Percentiles rank a stretch among this genome's conserved stretches.
phyloP scores from a whole-genome alignment of 164 flowering plant genomes.

The Brasenia schreberi region DNA sequence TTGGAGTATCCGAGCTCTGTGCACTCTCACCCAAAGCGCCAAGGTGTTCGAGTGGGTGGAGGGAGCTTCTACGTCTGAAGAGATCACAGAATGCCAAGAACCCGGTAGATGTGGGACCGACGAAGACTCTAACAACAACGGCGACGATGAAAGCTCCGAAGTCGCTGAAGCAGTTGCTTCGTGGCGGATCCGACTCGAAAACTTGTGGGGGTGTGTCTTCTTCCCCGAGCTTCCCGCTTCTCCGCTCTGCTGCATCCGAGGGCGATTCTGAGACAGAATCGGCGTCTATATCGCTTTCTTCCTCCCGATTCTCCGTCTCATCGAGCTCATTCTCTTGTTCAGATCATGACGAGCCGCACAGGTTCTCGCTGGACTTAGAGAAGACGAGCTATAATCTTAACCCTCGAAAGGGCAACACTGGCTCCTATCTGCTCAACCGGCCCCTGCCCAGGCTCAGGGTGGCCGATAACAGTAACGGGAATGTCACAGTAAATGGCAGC shows the following conservation, averaged over 20 bases:
- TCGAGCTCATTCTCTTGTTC: constrained; percentile 31
- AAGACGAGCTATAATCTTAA: constrained; percentile 12
- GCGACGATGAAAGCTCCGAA: constrained; percentile 5
- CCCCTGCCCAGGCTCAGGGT: constrained; percentile 33
- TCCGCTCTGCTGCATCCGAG: constrained; percentile 4
- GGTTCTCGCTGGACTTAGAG: constrained; percentile 66
- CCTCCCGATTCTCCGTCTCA: constrained; percentile 59
- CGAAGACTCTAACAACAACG: not conserved
- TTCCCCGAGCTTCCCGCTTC: constrained; percentile 42
- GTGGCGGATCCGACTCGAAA: constrained; percentile 2
- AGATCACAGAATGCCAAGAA: constrained; percentile 33
- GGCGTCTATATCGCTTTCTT: constrained; percentile 19
- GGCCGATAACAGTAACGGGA: not conserved
- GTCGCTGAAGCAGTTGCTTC: constrained; percentile 45
- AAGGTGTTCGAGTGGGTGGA: constrained; percentile 79
- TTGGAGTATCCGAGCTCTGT: constrained; percentile 27
- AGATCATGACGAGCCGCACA: constrained; percentile 60
- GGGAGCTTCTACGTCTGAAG: constrained; percentile 62
- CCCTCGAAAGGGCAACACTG: not conserved
- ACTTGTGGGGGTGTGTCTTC: constrained; percentile 2
- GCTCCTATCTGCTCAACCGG: constrained; percentile 1
- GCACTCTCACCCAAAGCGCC: constrained; percentile 84
- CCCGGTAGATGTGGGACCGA: not conserved
- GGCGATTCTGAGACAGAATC: constrained; percentile 53
- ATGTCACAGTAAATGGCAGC: not conserved